Conservation (phyloP, 805 yeast genomes). For the Blastobotrys peoriensis region DNA sequence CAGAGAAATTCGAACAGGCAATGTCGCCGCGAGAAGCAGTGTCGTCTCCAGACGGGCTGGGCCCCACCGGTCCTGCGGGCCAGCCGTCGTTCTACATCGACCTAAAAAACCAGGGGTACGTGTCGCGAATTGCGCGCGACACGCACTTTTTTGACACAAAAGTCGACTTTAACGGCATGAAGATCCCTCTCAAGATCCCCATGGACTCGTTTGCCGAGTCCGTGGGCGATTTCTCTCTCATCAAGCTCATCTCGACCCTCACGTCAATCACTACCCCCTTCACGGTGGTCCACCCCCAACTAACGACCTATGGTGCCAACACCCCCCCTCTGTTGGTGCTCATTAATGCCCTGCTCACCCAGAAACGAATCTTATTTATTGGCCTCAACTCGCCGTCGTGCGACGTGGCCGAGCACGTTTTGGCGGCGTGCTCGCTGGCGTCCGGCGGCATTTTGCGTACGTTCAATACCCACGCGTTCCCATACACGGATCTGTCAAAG, state of each 20-base stretch:
- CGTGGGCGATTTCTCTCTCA: constrained; percentile 29
- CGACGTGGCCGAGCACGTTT: constrained; percentile 45
- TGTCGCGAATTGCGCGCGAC: constrained; percentile 19
- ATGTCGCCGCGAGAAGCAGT: constrained; percentile 1
- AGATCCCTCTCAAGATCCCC: constrained; percentile 30
- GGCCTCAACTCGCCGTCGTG: constrained; percentile 47
- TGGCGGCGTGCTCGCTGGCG: constrained; percentile 43
- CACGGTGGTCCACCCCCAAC: constrained; percentile 36
- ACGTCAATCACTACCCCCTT: constrained; percentile 21
- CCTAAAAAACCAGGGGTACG: constrained; percentile 22
- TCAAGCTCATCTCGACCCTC: constrained; percentile 26
- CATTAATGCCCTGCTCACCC: constrained; percentile 48
- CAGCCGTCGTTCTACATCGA: constrained; percentile 22
- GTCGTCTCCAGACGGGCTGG: neutral
- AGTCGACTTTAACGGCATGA: constrained; percentile 23
- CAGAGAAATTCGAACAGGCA: constrained; percentile 21
- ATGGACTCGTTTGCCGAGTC: constrained; percentile 26
- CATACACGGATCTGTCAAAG: constrained; percentile 51
- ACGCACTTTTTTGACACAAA: constrained; percentile 29
- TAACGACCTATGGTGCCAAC: constrained; percentile 47
- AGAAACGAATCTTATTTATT: constrained; percentile 43
- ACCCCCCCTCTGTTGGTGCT: constrained; percentile 51
- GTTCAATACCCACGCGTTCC: constrained; percentile 44
- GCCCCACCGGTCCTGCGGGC: constrained; percentile 5
- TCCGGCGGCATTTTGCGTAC: constrained; percentile 52